Evolutionary conservation across 331 rosid species (phyloP), one percentile per base, ranked within the genome.

Genomic region (Rosa hybrid): DNA sequence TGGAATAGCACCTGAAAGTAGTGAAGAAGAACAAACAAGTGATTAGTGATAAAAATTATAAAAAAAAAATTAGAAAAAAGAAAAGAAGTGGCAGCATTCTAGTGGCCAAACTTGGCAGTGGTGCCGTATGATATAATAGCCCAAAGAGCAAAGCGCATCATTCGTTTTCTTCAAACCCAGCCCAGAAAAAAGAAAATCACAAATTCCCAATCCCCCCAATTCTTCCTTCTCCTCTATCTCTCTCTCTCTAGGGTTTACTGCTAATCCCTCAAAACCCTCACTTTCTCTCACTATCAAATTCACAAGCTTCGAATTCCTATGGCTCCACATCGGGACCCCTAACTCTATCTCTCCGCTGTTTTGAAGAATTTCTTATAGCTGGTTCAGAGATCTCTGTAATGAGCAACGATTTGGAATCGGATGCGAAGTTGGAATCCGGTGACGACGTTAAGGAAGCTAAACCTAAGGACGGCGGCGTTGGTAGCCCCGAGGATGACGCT

Each of bases 371-470:
- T 8, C 23, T 21, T 8, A 39, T 41, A 30, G 16, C 80, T 11
- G 12, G 34, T 74, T 68, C 85, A 11, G 81, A 72, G 78, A 65
- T 77, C 60, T 86, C 87, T 79, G 81, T 84, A 86, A 92, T 90
- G 96, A 88, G 78, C 84, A 80, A 38, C 83, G 91, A 68, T 81
- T 74, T 80, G 75, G 85, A 85, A 39, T 86, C 85, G 23, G 90
- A 74, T 12, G 74, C 76, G 7, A 80, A 81, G 78, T 53, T 82
- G 7, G 91, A 82, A 53, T 57, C 72, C 68, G 51, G 74, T 39
- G 88, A 50, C 63, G 87, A 74, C 17, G 84, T 85, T 12, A 80
- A 6, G 50, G 81, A 38, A 63, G 69, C 77, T 54, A 81, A 82
- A 69, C 80, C 23, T 12, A 51, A 72, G 70, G 79, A 76, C 16